Conservation (phyloP, 2,329 filamentous ascomycete species). For the Hypoxylon sp. region DNA sequence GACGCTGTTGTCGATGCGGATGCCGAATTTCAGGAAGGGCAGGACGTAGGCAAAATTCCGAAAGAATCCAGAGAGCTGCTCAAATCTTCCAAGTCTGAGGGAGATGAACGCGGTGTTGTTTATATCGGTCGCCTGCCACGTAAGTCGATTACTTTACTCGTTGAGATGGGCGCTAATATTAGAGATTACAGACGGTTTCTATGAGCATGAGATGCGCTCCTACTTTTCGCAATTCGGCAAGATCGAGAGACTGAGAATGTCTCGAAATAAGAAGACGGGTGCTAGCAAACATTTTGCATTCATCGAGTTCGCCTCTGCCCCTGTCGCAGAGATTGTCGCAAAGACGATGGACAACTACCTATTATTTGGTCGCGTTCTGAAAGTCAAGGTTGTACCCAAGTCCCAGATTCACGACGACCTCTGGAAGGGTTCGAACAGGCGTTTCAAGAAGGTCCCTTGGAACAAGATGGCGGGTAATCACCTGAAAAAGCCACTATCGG, state of each 20-base stretch:
- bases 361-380: constrained; percentile 92
- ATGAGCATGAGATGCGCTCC: constrained; percentile 92
- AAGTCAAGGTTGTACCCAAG: constrained; percentile 83
- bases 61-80: constrained; percentile 62
- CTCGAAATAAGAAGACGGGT: constrained; percentile 92
- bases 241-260: constrained; percentile 83
- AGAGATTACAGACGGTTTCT: constrained; percentile 78
- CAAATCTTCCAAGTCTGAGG: constrained; percentile 59
- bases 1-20: constrained; percentile 54
- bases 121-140: constrained; percentile 90
- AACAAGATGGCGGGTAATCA: constrained; percentile 86
- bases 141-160: constrained; percentile 34
- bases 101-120: constrained; percentile 78
- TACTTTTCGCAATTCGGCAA: constrained; percentile 96
- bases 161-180: constrained; percentile 25
- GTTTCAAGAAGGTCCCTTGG: constrained; percentile 90
- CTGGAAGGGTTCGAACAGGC: constrained; percentile 91
- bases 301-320: constrained; percentile 87
- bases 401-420: constrained; percentile 85
- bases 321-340: constrained; percentile 87
- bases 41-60: constrained; percentile 67
- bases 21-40: constrained; percentile 62
- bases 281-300: constrained; percentile 95
- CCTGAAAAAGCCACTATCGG: constrained; percentile 79
- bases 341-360: constrained; percentile 91